Percentiles rank a stretch among this genome's conserved stretches.
These are phyloP conservation scores for Eragrostis tef DNA, from an alignment of 202 grass and related monocot genomes.

Conservation along the genomic window DNA sequence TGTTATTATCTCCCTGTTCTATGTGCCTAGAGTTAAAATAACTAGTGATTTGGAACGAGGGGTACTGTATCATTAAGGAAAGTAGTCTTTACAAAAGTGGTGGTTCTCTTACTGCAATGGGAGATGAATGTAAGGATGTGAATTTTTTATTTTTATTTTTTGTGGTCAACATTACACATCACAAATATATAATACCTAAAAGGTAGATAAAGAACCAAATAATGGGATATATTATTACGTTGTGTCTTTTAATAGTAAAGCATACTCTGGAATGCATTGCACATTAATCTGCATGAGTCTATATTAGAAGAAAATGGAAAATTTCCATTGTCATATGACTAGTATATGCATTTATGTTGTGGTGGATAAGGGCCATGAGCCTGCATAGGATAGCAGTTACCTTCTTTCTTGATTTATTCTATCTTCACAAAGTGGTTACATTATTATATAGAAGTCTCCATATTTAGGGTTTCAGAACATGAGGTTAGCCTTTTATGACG, in stretches of 20 bases:
- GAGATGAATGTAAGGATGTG: neutral
- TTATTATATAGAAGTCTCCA: neutral
- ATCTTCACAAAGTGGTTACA: neutral
- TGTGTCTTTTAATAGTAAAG: neutral
- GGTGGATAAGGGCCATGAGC: neutral
- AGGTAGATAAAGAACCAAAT: neutral
- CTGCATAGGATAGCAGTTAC: neutral
- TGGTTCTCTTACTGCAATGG: neutral
- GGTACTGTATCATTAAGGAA: neutral
- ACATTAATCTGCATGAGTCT: neutral
- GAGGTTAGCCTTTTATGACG: neutral
- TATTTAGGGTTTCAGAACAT: neutral
- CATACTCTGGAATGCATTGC: neutral
- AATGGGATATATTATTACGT: neutral
- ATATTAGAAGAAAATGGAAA: neutral
- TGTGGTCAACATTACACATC: neutral
- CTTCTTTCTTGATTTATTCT: neutral
- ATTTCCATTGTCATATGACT: neutral
- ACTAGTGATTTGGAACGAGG: neutral
- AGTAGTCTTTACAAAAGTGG: neutral
- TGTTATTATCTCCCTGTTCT: neutral
- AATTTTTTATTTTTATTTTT: neutral
- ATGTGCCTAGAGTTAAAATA: constrained; percentile 1
- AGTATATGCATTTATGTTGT: neutral
- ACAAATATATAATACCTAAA: neutral